A percentile compares a stretch with the other conserved stretches of the same genome.
Conservation (phyloP, 1,139 yeast genomes). For the Zygosaccharomyces pseudobailii region DNA sequence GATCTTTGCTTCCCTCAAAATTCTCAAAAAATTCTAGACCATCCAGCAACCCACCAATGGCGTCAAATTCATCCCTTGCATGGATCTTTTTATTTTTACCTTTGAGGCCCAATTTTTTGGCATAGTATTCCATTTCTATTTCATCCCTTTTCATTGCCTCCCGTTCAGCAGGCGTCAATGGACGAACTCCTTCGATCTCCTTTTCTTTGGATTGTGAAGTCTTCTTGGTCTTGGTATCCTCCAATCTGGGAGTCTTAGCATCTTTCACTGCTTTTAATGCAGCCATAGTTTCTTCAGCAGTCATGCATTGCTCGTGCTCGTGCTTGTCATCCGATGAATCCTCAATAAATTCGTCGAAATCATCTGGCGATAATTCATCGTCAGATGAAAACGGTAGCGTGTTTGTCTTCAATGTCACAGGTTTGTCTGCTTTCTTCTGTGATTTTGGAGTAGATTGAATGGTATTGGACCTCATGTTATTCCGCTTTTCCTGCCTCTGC, state of each 20-base stretch:
- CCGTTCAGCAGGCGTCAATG: slow-evolving; percentile 40
- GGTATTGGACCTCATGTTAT: slow-evolving; percentile 1
- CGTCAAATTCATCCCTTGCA: slow-evolving; percentile 55
- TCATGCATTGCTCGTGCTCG: slow-evolving; percentile 13
- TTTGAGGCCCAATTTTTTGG: slow-evolving; percentile 73
- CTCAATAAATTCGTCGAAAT: slow-evolving; percentile 40
- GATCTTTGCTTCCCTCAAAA: slow-evolving; percentile 32
- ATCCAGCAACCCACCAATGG: slow-evolving; percentile 67
- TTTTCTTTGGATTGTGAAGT: slow-evolving; percentile 4
- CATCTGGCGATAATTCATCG: slow-evolving; percentile 45
- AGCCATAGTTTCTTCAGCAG: slow-evolving; percentile 41
- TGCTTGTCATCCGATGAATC: slow-evolving; percentile 39
- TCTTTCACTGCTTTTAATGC: slow-evolving; percentile 43
- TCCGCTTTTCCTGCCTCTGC: slow-evolving; percentile 29
- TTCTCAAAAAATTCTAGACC: slow-evolving; percentile 66
- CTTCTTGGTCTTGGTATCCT: slow-evolving; percentile 1
- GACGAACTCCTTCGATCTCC: slow-evolving; percentile 9
- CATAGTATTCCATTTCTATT: slow-evolving; percentile 75
- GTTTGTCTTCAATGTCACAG: background rate
- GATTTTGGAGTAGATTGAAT: background rate
- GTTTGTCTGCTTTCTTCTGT: background rate
- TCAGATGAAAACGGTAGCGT: slow-evolving; percentile 38
- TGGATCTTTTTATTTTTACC: slow-evolving; percentile 45
- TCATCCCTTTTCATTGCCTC: slow-evolving; percentile 58
- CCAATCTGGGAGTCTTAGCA: slow-evolving; percentile 1